These are phyloP conservation scores for Suhomyces maxii DNA, from an alignment of 1,139 yeast genomes.

Conservation along the genomic window DNA sequence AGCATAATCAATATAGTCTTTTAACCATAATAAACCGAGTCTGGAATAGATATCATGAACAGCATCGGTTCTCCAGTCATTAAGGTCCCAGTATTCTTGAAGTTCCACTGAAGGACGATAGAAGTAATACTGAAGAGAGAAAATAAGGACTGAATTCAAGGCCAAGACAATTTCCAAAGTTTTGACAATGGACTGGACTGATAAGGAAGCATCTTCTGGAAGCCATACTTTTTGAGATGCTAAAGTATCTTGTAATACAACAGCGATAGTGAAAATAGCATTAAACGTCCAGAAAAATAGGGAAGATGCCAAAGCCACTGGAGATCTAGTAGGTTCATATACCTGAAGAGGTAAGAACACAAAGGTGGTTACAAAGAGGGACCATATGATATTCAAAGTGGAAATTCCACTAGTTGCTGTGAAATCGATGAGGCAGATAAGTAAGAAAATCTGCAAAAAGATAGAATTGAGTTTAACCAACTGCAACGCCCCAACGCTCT, in stretches of 20 bases:
- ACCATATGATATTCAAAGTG: conserved; percentile 8
- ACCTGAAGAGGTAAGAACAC: conserved; percentile 38
- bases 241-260: conserved; percentile 29
- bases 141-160: conserved; percentile 32
- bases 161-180: conserved; percentile 18
- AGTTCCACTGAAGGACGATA: conserved; percentile 51
- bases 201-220: conserved; percentile 20
- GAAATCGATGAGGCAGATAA: conserved; percentile 17
- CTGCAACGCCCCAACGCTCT: conserved; percentile 31
- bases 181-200: conserved; percentile 14
- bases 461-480: conserved; percentile 25
- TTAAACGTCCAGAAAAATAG: conserved; percentile 41
- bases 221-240: conserved; percentile 30
- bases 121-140: conserved; percentile 34
- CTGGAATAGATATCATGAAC: conserved; percentile 26
- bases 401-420: not conserved
- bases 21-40: conserved; percentile 25
- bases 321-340: conserved; percentile 32
- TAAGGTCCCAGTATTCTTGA: conserved; percentile 35
- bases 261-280: conserved; percentile 17
- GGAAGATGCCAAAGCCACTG: conserved; percentile 34
- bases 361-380: conserved; percentile 1
- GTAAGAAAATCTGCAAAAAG: conserved; percentile 23
- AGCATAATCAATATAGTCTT: conserved; percentile 23
- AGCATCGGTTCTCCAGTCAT: conserved; percentile 29